Evolutionary conservation across 1,284 basidiomycete species (phyloP).

Genomic region (Ustilago cynodontis): DNA sequence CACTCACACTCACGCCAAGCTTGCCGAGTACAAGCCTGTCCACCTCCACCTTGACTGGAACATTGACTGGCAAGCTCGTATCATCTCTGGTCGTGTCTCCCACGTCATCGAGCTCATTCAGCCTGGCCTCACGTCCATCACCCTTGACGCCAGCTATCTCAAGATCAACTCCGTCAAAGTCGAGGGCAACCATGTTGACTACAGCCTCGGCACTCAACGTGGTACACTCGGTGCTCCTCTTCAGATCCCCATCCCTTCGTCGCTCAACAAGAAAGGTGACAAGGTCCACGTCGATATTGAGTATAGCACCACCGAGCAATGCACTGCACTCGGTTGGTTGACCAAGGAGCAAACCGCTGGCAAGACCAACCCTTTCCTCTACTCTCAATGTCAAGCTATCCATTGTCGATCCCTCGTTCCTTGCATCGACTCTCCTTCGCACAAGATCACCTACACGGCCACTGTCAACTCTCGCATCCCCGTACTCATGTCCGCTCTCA

Average conservation of each 20-base stretch:
- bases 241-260: slow-evolving; percentile 68
- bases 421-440: slow-evolving; percentile 66
- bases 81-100: slow-evolving; percentile 80
- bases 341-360: slow-evolving; percentile 90
- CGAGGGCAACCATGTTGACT: slow-evolving; percentile 73
- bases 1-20: slow-evolving; percentile 62
- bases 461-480: slow-evolving; percentile 58
- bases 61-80: slow-evolving; percentile 80
- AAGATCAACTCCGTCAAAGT: slow-evolving; percentile 77
- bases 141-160: slow-evolving; percentile 85
- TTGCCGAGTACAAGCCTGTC: slow-evolving; percentile 57
- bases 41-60: slow-evolving; percentile 79
- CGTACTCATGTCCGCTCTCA: slow-evolving; percentile 68
- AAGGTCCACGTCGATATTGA: slow-evolving; percentile 55
- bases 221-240: slow-evolving; percentile 71
- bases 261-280: slow-evolving; percentile 51
- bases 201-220: slow-evolving; percentile 73
- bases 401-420: slow-evolving; percentile 57
- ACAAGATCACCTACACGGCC: slow-evolving; percentile 68
- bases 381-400: slow-evolving; percentile 90
- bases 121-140: slow-evolving; percentile 77
- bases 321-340: slow-evolving; percentile 93
- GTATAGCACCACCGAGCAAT: slow-evolving; percentile 78
- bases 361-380: slow-evolving; percentile 82
- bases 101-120: slow-evolving; percentile 77